Evolutionary conservation across 2,329 filamentous ascomycete species (phyloP).

Genomic region (Pseudocercospora cruenta): DNA sequence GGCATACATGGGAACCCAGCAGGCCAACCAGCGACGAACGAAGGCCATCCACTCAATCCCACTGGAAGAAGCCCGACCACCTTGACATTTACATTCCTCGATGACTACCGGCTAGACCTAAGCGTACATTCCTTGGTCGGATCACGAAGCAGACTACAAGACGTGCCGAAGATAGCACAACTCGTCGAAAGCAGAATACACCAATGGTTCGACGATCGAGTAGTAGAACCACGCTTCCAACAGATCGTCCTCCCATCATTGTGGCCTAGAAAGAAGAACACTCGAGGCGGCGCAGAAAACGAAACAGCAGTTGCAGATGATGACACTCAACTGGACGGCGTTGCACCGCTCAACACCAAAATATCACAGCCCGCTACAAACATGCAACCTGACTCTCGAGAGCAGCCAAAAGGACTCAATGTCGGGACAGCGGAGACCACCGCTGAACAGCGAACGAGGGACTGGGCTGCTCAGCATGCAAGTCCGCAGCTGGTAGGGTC

Average conservation of each 20-base stretch:
- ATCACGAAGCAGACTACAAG: constrained; percentile 76
- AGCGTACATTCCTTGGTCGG: constrained; percentile 79
- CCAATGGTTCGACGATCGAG: constrained; percentile 85
- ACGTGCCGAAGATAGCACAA: constrained; percentile 87
- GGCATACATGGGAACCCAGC: constrained; percentile 13
- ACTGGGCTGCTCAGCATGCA: constrained; percentile 36
- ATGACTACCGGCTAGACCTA: constrained; percentile 84
- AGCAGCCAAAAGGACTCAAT: constrained; percentile 10
- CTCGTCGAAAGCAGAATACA: constrained; percentile 79
- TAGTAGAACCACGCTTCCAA: constrained; percentile 83
- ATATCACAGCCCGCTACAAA: constrained; percentile 7
- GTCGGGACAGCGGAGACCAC: constrained; percentile 30
- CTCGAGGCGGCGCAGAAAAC: constrained; percentile 69
- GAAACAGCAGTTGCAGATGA: constrained; percentile 47
- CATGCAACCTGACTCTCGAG: constrained; percentile 10
- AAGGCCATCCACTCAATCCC: constrained; percentile 44
- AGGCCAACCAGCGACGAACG: constrained; percentile 34
- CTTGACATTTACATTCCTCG: constrained; percentile 90
- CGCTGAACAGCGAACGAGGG: constrained; percentile 40
- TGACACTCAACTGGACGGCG: constrained; percentile 20
- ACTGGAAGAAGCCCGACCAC: constrained; percentile 64
- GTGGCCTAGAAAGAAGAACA: constrained; percentile 85
- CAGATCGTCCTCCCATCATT: constrained; percentile 81
- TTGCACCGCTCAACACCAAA: constrained; percentile 21
- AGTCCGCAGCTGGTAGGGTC: constrained; percentile 13